Evolutionary conservation across 495 filamentous ascomycete species (phyloP).

Genomic region (Entonaema liquescens): DNA sequence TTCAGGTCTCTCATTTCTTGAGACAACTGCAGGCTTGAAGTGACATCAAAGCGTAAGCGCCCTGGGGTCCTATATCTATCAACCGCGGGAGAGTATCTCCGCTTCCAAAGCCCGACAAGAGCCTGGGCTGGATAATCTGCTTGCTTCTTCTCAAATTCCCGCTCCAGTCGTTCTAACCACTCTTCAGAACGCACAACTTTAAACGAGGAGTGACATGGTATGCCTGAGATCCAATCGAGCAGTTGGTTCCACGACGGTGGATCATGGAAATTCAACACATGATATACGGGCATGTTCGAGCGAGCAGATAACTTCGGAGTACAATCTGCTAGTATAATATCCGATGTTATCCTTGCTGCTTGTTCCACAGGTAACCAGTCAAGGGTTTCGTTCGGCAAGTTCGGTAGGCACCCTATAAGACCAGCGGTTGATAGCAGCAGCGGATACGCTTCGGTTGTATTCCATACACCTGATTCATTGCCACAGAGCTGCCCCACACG

Average conservation of each 20-base stretch:
- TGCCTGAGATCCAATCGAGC: slow-evolving; percentile 53
- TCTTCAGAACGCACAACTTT: slow-evolving; percentile 47
- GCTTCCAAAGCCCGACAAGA: slow-evolving; percentile 59
- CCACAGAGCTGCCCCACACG: slow-evolving; percentile 69
- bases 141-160: slow-evolving; percentile 22
- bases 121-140: slow-evolving; percentile 51
- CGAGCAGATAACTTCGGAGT: background rate
- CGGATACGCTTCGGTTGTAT: slow-evolving; percentile 64
- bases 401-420: slow-evolving; percentile 61
- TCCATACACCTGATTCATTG: slow-evolving; percentile 63
- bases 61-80: background rate
- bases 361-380: slow-evolving; percentile 67
- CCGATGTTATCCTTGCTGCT: slow-evolving; percentile 58
- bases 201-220: slow-evolving; percentile 40
- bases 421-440: slow-evolving; percentile 62
- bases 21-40: slow-evolving; percentile 44
- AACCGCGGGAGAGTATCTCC: slow-evolving; percentile 7
- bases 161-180: slow-evolving; percentile 56
- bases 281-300: slow-evolving; percentile 50
- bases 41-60: slow-evolving; percentile 19
- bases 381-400: slow-evolving; percentile 54
- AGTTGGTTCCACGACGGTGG: slow-evolving; percentile 55
- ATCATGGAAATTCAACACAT: slow-evolving; percentile 58
- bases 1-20: slow-evolving; percentile 46
- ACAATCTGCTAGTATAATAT: slow-evolving; percentile 42